Percentiles rank a stretch among this genome's conserved stretches.
These are phyloP conservation scores for Linum lewisii DNA, from an alignment of 345 rosid species.

Conservation along the genomic window DNA sequence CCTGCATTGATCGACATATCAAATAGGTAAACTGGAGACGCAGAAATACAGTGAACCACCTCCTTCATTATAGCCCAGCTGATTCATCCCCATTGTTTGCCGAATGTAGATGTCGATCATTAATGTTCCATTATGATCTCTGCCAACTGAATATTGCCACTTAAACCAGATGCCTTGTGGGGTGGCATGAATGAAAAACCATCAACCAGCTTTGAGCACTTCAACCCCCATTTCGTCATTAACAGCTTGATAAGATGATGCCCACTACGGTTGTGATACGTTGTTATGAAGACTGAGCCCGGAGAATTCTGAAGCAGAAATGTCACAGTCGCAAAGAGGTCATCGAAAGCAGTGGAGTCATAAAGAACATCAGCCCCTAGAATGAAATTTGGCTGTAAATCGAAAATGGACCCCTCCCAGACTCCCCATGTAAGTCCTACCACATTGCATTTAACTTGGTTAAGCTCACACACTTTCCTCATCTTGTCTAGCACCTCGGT, in stretches of 20 bases:
- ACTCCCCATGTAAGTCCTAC: constrained; percentile 76
- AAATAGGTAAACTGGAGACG: no score
- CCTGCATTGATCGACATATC: no score
- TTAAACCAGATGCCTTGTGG: constrained; percentile 46
- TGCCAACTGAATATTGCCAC: constrained; percentile 69
- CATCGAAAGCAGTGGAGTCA: constrained; percentile 72
- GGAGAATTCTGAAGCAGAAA: constrained; percentile 71
- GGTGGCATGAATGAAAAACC: constrained; percentile 78
- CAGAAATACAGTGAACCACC: no score
- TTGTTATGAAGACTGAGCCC: constrained; percentile 64
- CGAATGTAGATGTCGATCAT: no score
- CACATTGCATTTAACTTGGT: constrained; percentile 56
- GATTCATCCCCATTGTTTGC: no score
- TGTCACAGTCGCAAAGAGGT: constrained; percentile 71
- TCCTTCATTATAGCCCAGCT: no score
- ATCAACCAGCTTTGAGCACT: constrained; percentile 62
- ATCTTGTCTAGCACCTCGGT: constrained; percentile 77
- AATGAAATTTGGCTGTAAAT: constrained; percentile 47
- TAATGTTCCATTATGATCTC: constrained; percentile 35
- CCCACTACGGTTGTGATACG: constrained; percentile 90
- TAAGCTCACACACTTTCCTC: constrained; percentile 49
- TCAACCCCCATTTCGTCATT: constrained; percentile 83
- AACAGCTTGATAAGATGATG: constrained; percentile 87
- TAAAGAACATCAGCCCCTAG: constrained; percentile 89
- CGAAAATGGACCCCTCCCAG: constrained; percentile 60